A percentile compares a stretch with the other conserved stretches of the same genome.
phyloP scores from a whole-genome alignment of 495 filamentous ascomycete genomes.

The Platismatia glauca region DNA sequence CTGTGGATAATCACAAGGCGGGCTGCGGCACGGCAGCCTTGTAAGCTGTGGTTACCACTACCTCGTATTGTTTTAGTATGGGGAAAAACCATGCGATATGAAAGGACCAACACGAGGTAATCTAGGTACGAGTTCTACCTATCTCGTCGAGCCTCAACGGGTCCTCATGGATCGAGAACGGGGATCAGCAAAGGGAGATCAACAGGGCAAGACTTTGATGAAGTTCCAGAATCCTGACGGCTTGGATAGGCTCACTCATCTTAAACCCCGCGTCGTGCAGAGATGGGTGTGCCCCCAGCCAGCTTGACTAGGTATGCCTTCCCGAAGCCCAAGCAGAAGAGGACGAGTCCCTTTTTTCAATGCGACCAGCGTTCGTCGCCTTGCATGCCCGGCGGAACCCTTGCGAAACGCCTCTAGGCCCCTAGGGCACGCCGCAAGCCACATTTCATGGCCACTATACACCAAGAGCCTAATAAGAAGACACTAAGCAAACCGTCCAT shows the following conservation, averaged over 20 bases:
- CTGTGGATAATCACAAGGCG: background rate
- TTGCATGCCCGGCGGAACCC: background rate
- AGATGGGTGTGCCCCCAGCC: background rate
- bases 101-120: background rate
- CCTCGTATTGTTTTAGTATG: background rate
- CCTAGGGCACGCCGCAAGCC: background rate
- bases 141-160: constrained; percentile 1
- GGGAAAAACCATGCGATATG: background rate
- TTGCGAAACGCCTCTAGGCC: background rate
- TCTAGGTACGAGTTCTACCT: background rate
- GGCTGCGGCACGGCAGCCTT: constrained; percentile 2
- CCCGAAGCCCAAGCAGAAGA: background rate
- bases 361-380: background rate
- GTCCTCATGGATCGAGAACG: background rate
- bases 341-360: background rate
- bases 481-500: background rate
- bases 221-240: background rate
- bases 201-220: background rate
- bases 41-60: background rate
- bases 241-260: background rate
- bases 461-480: background rate
- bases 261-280: background rate
- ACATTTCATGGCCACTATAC: background rate
- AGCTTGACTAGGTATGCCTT: background rate
- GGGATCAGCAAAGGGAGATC: constrained; percentile 13